phyloP scores from a whole-genome alignment of 768 basidiomycete species.

The Tricholoma hemisulphureum region DNA sequence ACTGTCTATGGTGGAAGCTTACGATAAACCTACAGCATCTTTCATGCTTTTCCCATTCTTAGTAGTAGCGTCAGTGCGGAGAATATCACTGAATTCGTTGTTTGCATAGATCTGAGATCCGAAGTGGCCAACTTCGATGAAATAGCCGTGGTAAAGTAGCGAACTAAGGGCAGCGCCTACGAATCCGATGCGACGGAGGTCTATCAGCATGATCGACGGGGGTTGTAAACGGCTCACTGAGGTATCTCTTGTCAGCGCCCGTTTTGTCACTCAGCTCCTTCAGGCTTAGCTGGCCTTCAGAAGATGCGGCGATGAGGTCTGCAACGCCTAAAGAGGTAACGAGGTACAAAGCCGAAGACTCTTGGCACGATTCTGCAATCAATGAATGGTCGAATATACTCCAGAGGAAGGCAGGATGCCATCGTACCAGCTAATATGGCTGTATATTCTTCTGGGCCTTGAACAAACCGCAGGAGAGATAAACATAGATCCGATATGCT shows the following conservation, averaged over 20 bases:
- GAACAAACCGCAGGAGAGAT: neutral
- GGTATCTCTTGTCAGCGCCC: neutral
- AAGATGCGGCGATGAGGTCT: conserved; percentile 3
- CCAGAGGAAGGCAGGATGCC: too few relatives aligned
- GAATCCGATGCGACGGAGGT: neutral
- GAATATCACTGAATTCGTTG: conserved; percentile 5
- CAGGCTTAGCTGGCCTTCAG: conserved; percentile 1
- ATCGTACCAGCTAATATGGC: conserved; percentile 7
- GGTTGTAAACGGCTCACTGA: neutral
- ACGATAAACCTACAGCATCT: conserved; percentile 9
- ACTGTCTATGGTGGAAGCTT: neutral
- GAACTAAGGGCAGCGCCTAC: conserved; percentile 4
- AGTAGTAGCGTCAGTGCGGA: conserved; percentile 1
- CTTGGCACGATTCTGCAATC: conserved; percentile 5
- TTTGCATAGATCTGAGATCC: conserved; percentile 2
- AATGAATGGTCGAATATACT: neutral
- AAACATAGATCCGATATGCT: conserved; percentile 1
- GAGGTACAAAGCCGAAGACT: conserved; percentile 5
- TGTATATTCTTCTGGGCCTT: conserved; percentile 9
- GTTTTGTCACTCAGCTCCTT: neutral
- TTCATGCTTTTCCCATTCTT: conserved; percentile 5
- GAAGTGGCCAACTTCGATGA: conserved; percentile 7
- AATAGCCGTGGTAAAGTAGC: conserved; percentile 6
- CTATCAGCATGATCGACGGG: too few relatives aligned
- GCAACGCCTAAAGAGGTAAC: conserved; percentile 5